Evolutionary conservation across 2,329 filamentous ascomycete genomes (phyloP).

Genomic region (Fusarium tupiense): DNA sequence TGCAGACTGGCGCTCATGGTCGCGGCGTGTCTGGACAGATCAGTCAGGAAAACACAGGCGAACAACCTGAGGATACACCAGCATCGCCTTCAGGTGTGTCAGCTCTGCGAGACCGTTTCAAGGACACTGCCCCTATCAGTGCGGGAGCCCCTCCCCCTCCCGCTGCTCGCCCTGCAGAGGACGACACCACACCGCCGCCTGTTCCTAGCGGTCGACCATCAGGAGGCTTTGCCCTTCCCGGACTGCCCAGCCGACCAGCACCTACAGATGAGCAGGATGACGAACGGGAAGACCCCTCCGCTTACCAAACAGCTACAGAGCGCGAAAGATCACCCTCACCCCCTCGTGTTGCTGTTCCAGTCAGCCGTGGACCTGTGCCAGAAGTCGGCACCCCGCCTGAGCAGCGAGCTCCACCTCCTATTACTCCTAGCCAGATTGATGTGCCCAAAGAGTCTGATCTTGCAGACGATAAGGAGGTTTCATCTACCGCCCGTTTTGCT

Average conservation of each 20-base stretch:
- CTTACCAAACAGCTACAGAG: slow-evolving; percentile 49
- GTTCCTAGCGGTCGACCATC: slow-evolving; percentile 73
- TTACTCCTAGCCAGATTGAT: slow-evolving; percentile 73
- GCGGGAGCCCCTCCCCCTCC: slow-evolving; percentile 52
- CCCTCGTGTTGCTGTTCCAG: slow-evolving; percentile 86
- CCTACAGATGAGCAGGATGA: slow-evolving; percentile 59
- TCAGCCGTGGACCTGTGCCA: slow-evolving; percentile 70
- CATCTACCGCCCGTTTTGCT: slow-evolving; percentile 68
- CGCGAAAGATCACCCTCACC: slow-evolving; percentile 71
- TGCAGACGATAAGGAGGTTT: slow-evolving; percentile 69
- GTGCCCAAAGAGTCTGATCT: slow-evolving; percentile 73
- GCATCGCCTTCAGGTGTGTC: slow-evolving; percentile 70
- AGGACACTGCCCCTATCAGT: slow-evolving; percentile 77
- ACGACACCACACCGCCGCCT: slow-evolving; percentile 60
- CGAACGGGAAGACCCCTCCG: slow-evolving; percentile 59
- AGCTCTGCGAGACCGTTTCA: slow-evolving; percentile 84
- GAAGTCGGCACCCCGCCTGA: slow-evolving; percentile 61
- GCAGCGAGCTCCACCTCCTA: slow-evolving; percentile 63
- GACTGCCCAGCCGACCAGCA: slow-evolving; percentile 71
- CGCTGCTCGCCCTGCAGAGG: slow-evolving; percentile 50
- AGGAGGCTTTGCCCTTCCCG: slow-evolving; percentile 81
- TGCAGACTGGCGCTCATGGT: slow-evolving; percentile 74
- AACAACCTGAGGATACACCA: slow-evolving; percentile 60
- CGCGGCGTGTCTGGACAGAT: slow-evolving; percentile 64
- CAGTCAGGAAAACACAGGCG: slow-evolving; percentile 72